These are phyloP conservation scores for Choiromyces venosus DNA, from an alignment of 495 filamentous ascomycete species.

Conservation along the genomic window DNA sequence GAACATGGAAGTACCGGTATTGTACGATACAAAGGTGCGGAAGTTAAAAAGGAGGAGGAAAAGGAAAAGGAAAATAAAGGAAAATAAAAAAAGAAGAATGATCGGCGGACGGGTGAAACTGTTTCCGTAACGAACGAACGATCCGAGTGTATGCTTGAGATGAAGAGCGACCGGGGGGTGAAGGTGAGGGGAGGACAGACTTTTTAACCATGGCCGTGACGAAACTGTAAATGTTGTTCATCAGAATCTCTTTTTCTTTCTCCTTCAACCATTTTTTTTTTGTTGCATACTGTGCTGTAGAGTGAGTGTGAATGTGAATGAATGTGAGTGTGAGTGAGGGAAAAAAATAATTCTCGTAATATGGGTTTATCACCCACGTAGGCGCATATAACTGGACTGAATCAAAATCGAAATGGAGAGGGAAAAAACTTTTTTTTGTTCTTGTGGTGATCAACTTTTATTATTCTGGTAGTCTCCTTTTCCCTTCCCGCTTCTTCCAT, in stretches of 20 bases:
- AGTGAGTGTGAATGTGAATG: neutral
- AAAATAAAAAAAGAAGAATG: neutral
- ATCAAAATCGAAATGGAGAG: neutral
- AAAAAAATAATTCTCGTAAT: neutral
- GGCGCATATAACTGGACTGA: neutral
- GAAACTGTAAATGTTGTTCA: neutral
- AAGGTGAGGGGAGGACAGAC: too few species aligned
- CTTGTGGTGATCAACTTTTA: slow-evolving; percentile 26
- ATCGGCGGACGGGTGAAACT: neutral
- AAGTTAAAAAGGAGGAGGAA: too few species aligned
- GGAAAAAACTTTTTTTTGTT: neutral
- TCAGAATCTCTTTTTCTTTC: neutral
- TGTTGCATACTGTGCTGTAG: neutral
- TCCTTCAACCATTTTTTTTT: neutral
- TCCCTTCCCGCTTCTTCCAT: slow-evolving; percentile 6
- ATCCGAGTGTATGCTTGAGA: neutral
- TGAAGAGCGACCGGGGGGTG: neutral
- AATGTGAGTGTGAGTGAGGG: neutral
- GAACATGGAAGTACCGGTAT: neutral
- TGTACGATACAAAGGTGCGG: too few species aligned
- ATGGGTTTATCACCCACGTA: slow-evolving; percentile 2
- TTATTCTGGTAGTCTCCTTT: slow-evolving; percentile 6
- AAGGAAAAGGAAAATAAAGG: too few species aligned
- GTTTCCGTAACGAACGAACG: neutral
- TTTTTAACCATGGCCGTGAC: too few species aligned